phyloP scores from a whole-genome alignment of 441 rosid genomes.

The Syzygium malaccense region DNA sequence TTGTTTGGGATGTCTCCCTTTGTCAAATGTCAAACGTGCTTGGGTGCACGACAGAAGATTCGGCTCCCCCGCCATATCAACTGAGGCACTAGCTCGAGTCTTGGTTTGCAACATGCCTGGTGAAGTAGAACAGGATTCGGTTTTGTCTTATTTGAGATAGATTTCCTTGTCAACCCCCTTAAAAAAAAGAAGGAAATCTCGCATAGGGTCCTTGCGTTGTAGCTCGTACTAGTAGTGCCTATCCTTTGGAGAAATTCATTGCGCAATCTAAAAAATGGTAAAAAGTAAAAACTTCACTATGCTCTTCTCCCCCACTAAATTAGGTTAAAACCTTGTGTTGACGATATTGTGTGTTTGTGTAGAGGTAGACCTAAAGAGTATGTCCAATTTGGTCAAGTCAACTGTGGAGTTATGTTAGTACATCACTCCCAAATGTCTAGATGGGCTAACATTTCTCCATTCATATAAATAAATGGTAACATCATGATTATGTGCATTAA shows the following conservation, averaged over 20 bases:
- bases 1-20: background rate
- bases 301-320: background rate
- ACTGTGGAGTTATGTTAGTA: background rate
- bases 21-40: accelerated
- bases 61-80: background rate
- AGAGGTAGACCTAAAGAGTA: background rate
- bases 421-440: background rate
- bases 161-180: background rate
- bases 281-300: background rate
- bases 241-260: background rate
- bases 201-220: background rate
- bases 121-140: background rate
- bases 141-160: background rate
- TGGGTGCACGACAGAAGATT: accelerated
- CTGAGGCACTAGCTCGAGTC: accelerated
- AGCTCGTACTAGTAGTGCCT: background rate
- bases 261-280: background rate
- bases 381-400: background rate
- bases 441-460: background rate
- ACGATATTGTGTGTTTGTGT: background rate
- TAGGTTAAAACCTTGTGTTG: background rate
- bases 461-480: background rate
- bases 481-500: background rate
- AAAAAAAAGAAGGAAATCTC: background rate
- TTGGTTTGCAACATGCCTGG: background rate